A percentile compares a stretch with the other conserved stretches of the same genome.
Evolutionary conservation across 2,329 filamentous ascomycete species (phyloP).

Genomic region (Hypoxylon rubiginosum): DNA sequence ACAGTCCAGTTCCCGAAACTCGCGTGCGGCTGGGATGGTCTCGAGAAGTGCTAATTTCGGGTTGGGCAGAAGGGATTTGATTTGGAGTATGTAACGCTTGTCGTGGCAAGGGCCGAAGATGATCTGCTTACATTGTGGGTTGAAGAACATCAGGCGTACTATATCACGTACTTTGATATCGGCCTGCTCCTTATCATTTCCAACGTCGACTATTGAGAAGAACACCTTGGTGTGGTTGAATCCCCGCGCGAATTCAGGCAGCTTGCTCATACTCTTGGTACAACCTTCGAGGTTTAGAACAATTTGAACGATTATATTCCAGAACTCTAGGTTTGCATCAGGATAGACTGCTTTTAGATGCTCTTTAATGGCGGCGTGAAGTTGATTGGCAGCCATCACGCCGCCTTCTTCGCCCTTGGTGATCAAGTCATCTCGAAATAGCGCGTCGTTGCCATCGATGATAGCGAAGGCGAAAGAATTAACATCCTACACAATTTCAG

Average conservation of each 20-base stretch:
- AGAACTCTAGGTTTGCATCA: slow-evolving; percentile 25
- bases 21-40: slow-evolving; percentile 22
- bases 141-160: slow-evolving; percentile 29
- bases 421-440: slow-evolving; percentile 36
- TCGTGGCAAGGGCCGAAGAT: slow-evolving; percentile 38
- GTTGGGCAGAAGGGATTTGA: slow-evolving; percentile 25
- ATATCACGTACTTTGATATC: slow-evolving; percentile 37
- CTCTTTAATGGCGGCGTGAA: slow-evolving; percentile 31
- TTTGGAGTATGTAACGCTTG: slow-evolving; percentile 33
- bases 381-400: slow-evolving; percentile 31
- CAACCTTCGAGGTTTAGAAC: slow-evolving; percentile 34
- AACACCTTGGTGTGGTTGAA: slow-evolving; percentile 32
- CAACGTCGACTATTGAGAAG: slow-evolving; percentile 36
- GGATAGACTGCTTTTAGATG: slow-evolving; percentile 34
- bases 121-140: slow-evolving; percentile 38
- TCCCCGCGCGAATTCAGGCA: slow-evolving; percentile 28
- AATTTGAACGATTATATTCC: slow-evolving; percentile 37
- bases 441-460: slow-evolving; percentile 35
- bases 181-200: slow-evolving; percentile 35
- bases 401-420: slow-evolving; percentile 34
- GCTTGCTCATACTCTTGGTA: slow-evolving; percentile 14
- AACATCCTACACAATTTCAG: slow-evolving; percentile 26
- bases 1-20: slow-evolving; percentile 27
- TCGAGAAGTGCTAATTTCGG: slow-evolving; percentile 26
- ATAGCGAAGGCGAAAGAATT: slow-evolving; percentile 35